Evolutionary conservation across 1,284 basidiomycete species (phyloP), one percentile per base, ranked within the genome.

Genomic region (Cutaneotrichosporon cavernicola): DNA sequence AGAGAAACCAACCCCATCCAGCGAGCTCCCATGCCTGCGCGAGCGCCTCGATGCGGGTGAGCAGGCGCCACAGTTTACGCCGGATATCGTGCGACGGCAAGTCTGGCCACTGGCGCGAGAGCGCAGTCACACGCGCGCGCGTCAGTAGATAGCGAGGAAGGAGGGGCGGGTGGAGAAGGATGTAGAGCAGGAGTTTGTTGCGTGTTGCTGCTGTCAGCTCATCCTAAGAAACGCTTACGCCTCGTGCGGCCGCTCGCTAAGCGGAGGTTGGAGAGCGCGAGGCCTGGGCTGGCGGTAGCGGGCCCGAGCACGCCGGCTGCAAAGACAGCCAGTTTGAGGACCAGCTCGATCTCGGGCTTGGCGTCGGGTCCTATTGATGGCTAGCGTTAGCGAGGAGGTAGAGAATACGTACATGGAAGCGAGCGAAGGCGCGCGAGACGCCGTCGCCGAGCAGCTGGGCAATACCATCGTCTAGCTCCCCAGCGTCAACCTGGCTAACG

Each of bases 401-500:
- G 14, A 38, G n/a, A 6, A n/a, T 11, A 82, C 87, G 66, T 79
- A 93, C 92, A 69, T 86, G 86, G 56, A 91, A 82, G 18, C 88
- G 81, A 52, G 84, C 82, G n/a, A 97, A 78, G 1, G 92, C 87
- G 67, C 87, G 88, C 66, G 84, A 84, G 52, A 98, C 80, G n/a
- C 92, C 92, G 62, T 92, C 91, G 70, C 88, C 87, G 21, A 99
- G 84, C 66, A 97, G 83, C 31, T 88, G 85, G 21, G 90, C 86
- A 18, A 99, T 86, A 70, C 98, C 94, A 65, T 89, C 87, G 81
- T 99, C 97, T 53, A 99, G 86, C 34, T 96, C 84, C 72, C 94
- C 90, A 0, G 96, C 89, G 79, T 99, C 97, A 56, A 98, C 86
- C 80, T 97, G 92, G 31, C 90, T 90, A 49, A 98, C 93, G 59